These are phyloP conservation scores for Gryganskiella cystojenkinii DNA, from an alignment of 192 early-diverging fungal species.

Conservation along the genomic window DNA sequence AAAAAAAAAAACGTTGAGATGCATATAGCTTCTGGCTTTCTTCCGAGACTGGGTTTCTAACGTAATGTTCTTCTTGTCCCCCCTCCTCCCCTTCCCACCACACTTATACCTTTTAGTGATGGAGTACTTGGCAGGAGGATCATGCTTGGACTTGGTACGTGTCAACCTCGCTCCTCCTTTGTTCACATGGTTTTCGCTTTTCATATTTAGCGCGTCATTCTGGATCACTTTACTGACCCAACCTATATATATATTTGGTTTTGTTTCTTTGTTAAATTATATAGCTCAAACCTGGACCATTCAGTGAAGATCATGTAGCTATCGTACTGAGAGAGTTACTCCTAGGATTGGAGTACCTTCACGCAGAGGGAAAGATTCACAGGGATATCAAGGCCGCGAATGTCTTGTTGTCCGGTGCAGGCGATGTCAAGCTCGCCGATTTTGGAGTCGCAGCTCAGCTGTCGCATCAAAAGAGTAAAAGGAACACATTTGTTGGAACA, in stretches of 20 bases:
- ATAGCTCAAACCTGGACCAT: constrained; percentile 58
- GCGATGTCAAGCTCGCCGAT: constrained; percentile 77
- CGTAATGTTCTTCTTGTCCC: background rate
- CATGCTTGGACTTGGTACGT: constrained; percentile 60
- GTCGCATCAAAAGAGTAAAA: constrained; percentile 56
- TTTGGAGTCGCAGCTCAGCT: constrained; percentile 97
- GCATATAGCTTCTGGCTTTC: no score
- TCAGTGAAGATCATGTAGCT: constrained; percentile 57
- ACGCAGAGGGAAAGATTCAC: constrained; percentile 90
- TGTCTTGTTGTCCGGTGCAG: constrained; percentile 67
- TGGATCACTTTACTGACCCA: background rate
- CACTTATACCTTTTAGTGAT: constrained; percentile 48
- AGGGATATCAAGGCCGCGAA: constrained; percentile 98
- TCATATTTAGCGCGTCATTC: no score
- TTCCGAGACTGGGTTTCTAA: no score
- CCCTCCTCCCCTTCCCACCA: background rate
- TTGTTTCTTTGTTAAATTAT: constrained; percentile 4
- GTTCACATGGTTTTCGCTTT: no score
- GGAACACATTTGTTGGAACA: constrained; percentile 97
- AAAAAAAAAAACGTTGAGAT: no score
- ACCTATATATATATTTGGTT: constrained; percentile 2
- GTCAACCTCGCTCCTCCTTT: background rate
- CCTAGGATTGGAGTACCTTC: constrained; percentile 91
- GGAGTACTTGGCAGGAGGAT: constrained; percentile 64
- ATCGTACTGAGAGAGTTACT: constrained; percentile 87